Evolutionary conservation across 2,329 filamentous ascomycete genomes (phyloP).

Genomic region (Clonostachys sp.): DNA sequence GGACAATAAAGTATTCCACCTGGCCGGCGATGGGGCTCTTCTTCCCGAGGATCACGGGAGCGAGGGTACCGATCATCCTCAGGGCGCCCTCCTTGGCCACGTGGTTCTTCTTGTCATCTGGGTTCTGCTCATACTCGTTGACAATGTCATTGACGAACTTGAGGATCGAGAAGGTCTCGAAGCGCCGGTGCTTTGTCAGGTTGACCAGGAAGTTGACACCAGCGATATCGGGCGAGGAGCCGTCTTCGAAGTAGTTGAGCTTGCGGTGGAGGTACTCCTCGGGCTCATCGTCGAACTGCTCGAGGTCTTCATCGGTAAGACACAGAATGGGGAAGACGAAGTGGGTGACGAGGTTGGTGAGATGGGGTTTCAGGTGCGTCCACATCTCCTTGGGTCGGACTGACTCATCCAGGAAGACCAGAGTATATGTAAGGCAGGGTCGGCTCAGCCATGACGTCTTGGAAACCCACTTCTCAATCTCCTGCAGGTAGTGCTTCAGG

Average conservation of each 20-base stretch:
- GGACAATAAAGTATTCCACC: slow-evolving; percentile 97
- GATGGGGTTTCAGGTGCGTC: slow-evolving; percentile 87
- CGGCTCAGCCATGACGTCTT: slow-evolving; percentile 95
- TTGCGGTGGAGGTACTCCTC: slow-evolving; percentile 97
- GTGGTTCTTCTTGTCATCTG: slow-evolving; percentile 87
- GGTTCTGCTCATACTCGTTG: slow-evolving; percentile 81
- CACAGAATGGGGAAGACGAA: slow-evolving; percentile 95
- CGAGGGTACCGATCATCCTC: slow-evolving; percentile 93
- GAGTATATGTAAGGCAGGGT: slow-evolving; percentile 85
- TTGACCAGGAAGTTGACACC: slow-evolving; percentile 96
- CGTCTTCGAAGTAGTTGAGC: slow-evolving; percentile 96
- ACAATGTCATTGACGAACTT: slow-evolving; percentile 95
- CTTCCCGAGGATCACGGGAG: slow-evolving; percentile 91
- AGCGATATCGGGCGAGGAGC: slow-evolving; percentile 89
- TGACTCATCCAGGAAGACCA: slow-evolving; percentile 95
- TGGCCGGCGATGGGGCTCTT: slow-evolving; percentile 98
- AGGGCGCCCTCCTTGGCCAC: slow-evolving; percentile 94
- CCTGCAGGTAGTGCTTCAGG: slow-evolving; percentile 85
- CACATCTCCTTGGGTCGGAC: slow-evolving; percentile 97
- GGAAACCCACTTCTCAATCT: slow-evolving; percentile 96
- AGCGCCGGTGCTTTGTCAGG: slow-evolving; percentile 88
- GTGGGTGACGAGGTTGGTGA: slow-evolving; percentile 89
- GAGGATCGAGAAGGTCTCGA: slow-evolving; percentile 92
- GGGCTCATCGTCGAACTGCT: slow-evolving; percentile 90
- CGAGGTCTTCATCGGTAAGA: slow-evolving; percentile 84